These are phyloP conservation scores for Lindgomyces ingoldianus DNA, from an alignment of 495 filamentous ascomycete species.

Conservation along the genomic window DNA sequence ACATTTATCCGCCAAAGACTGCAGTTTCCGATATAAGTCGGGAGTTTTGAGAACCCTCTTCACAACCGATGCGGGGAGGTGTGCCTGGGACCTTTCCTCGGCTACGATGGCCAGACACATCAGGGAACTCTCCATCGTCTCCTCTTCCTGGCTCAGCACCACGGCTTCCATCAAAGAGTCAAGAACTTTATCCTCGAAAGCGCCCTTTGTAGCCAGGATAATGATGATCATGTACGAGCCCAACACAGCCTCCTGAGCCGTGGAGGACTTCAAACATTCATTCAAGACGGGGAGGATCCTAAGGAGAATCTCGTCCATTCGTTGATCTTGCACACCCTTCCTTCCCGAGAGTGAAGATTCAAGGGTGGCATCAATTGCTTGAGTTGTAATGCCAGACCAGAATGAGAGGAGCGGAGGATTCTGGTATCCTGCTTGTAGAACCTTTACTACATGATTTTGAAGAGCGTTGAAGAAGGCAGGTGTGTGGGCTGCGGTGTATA, in stretches of 20 bases:
- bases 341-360: constrained; percentile 72
- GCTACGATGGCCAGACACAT: constrained; percentile 78
- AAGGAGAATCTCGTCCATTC: constrained; percentile 73
- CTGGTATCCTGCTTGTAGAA: constrained; percentile 65
- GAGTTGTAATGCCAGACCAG: constrained; percentile 81
- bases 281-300: constrained; percentile 74
- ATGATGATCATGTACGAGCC: constrained; percentile 88
- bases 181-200: constrained; percentile 71
- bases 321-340: constrained; percentile 53
- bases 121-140: constrained; percentile 71
- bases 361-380: constrained; percentile 77
- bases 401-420: constrained; percentile 78
- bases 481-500: constrained; percentile 76
- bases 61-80: constrained; percentile 65
- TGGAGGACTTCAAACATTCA: constrained; percentile 69
- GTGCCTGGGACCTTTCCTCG: constrained; percentile 60
- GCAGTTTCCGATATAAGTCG: constrained; percentile 57
- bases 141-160: constrained; percentile 68
- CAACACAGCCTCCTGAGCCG: constrained; percentile 72
- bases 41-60: constrained; percentile 63
- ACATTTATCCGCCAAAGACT: constrained; percentile 63
- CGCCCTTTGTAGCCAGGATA: constrained; percentile 77
- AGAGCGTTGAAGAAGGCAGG: constrained; percentile 67
- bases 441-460: constrained; percentile 71
- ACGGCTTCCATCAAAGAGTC: constrained; percentile 84